phyloP scores from a whole-genome alignment of 2,329 filamentous ascomycete species.

The Exophiala mesophila region DNA sequence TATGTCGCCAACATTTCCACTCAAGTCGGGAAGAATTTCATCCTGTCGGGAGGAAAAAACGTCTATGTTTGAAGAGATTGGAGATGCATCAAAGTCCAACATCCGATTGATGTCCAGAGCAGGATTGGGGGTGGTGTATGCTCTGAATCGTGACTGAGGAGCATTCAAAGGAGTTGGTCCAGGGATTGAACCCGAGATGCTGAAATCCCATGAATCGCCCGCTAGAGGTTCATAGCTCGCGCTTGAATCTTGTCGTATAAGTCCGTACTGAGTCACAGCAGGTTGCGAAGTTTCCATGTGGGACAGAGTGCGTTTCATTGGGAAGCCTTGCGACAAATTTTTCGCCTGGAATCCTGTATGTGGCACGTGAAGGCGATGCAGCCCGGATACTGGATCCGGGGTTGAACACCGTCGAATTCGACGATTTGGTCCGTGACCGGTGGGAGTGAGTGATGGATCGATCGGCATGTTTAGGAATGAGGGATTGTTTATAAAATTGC shows the following conservation, averaged over 20 bases:
- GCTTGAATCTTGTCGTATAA: too few relatives aligned
- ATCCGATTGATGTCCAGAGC: background rate
- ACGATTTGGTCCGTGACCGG: background rate
- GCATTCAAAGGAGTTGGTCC: background rate
- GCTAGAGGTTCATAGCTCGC: too few relatives aligned
- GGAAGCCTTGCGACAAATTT: background rate
- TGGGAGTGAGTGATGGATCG: background rate
- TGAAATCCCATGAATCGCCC: too few relatives aligned
- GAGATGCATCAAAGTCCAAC: background rate
- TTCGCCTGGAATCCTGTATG: background rate
- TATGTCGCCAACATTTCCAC: background rate
- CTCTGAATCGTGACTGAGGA: background rate
- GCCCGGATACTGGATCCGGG: background rate
- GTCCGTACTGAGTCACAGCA: background rate
- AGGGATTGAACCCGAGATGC: too few relatives aligned
- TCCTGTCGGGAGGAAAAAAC: constrained; percentile 6
- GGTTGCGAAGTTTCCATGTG: background rate
- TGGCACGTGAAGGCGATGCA: background rate
- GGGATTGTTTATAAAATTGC: too few relatives aligned
- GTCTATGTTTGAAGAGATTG: background rate
- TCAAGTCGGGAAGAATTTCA: constrained; percentile 5
- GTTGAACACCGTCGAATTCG: background rate
- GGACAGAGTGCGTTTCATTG: constrained; percentile 1
- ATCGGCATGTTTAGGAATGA: too few relatives aligned
- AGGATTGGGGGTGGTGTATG: background rate